Evolutionary conservation across 2,329 filamentous ascomycete genomes (phyloP).

Genomic region (Fusarium fracticaudum): DNA sequence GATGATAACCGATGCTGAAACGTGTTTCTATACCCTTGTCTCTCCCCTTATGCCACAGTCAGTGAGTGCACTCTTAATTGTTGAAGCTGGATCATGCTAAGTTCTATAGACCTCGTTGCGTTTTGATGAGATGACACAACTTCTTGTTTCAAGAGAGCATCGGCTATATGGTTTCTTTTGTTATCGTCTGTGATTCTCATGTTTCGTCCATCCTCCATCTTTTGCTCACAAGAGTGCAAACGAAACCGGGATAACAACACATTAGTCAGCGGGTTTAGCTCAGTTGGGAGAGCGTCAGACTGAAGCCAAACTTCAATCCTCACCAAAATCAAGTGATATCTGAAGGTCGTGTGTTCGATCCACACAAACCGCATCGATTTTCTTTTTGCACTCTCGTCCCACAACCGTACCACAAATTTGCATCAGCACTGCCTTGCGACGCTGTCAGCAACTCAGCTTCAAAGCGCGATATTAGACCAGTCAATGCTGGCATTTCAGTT

Average conservation of each 20-base stretch:
- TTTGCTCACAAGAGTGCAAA: neutral
- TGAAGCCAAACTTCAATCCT: conserved; percentile 25
- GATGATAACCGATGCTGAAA: neutral
- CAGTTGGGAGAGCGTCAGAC: conserved; percentile 29
- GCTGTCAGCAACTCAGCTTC: neutral
- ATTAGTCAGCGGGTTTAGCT: conserved; percentile 28
- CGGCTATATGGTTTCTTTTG: accelerated
- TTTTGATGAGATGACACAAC: no score
- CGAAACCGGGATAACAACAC: accelerated
- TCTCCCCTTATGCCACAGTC: no score
- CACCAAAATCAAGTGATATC: conserved; percentile 4
- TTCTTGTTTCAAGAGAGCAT: neutral
- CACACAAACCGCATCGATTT: conserved; percentile 9
- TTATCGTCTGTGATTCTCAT: accelerated
- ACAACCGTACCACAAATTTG: accelerated
- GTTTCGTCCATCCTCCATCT: accelerated
- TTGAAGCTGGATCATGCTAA: neutral
- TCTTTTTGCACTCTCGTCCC: neutral
- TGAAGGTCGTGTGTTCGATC: conserved; percentile 30
- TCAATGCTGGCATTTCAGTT: neutral
- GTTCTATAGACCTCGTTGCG: neutral
- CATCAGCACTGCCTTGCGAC: neutral
- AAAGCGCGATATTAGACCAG: neutral
- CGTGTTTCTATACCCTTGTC: neutral
- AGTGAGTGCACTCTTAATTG: neutral